These are phyloP conservation scores for Diaporthe longicolla DNA, from an alignment of 2,329 filamentous ascomycete species.

Conservation along the genomic window DNA sequence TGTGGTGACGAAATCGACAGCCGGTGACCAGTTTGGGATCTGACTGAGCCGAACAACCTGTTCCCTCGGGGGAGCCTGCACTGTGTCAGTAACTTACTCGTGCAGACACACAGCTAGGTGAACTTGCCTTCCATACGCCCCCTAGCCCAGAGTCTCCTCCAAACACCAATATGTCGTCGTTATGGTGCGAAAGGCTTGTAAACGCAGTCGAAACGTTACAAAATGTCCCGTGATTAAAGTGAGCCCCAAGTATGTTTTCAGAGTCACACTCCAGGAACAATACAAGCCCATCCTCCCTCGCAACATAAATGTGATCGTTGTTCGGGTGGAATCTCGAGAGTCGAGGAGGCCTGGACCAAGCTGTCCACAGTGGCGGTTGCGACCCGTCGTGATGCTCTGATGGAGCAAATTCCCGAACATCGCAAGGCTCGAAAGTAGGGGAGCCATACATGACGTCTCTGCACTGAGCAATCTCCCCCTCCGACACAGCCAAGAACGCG, in stretches of 20 bases:
- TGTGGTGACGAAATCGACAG: slow-evolving; percentile 68
- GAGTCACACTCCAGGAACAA: slow-evolving; percentile 78
- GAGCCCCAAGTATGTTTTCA: slow-evolving; percentile 66
- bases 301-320: slow-evolving; percentile 87
- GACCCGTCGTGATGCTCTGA: slow-evolving; percentile 63
- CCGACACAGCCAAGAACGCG: slow-evolving; percentile 78
- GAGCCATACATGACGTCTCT: slow-evolving; percentile 67
- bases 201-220: slow-evolving; percentile 88
- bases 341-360: slow-evolving; percentile 86
- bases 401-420: slow-evolving; percentile 56
- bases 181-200: slow-evolving; percentile 68
- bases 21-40: slow-evolving; percentile 75
- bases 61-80: slow-evolving; percentile 68
- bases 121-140: slow-evolving; percentile 78
- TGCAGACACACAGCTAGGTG: background rate
- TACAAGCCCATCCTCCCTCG: slow-evolving; percentile 88
- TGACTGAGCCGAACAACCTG: slow-evolving; percentile 68
- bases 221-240: slow-evolving; percentile 74
- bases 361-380: slow-evolving; percentile 77
- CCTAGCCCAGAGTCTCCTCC: slow-evolving; percentile 85
- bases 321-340: slow-evolving; percentile 71
- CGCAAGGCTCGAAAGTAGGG: slow-evolving; percentile 62
- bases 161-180: slow-evolving; percentile 82
- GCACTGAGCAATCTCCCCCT: slow-evolving; percentile 69
- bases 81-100: background rate